A percentile compares a stretch with the other conserved stretches of the same genome.
Evolutionary conservation across 345 rosid species (phyloP).

Genomic region (Kandelia obovata): DNA sequence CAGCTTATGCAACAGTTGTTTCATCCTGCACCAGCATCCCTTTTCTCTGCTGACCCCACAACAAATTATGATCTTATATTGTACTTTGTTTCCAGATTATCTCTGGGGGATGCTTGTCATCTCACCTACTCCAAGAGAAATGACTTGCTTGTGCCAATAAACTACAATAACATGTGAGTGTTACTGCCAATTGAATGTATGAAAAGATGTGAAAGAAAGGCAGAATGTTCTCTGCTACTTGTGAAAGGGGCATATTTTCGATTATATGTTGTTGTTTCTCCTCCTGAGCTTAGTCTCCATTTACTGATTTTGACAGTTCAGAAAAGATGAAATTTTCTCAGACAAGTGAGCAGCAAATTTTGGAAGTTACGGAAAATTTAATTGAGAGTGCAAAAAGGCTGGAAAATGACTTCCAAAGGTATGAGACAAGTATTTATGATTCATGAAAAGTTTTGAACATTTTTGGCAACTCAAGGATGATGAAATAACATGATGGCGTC

Average conservation of each 20-base stretch:
- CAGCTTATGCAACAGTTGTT: slow-evolving; percentile 74
- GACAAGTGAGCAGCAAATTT: slow-evolving; percentile 43
- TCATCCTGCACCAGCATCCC: slow-evolving; percentile 47
- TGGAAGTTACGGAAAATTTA: slow-evolving; percentile 56
- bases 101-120: slow-evolving; percentile 74
- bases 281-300: not conserved
- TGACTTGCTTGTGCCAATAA: slow-evolving; percentile 23
- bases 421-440: slow-evolving; percentile 6
- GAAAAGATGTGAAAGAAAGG: not conserved
- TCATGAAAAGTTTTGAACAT: not conserved
- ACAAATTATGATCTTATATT: slow-evolving; percentile 45
- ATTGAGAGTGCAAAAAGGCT: slow-evolving; percentile 46
- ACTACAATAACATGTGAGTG: slow-evolving; percentile 52
- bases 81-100: slow-evolving; percentile 51
- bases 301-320: not conserved
- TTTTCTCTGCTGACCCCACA: slow-evolving; percentile 47
- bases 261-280: not conserved
- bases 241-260: not conserved
- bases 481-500: not conserved
- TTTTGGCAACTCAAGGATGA: not conserved
- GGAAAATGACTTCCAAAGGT: slow-evolving; percentile 65
- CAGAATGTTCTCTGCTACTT: not conserved
- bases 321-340: slow-evolving; percentile 39
- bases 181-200: not conserved
- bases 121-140: slow-evolving; percentile 25